Percentiles rank a stretch among this genome's conserved stretches.
phyloP scores from a whole-genome alignment of 2,329 filamentous ascomycete species.

The Venturia oleaginea region DNA sequence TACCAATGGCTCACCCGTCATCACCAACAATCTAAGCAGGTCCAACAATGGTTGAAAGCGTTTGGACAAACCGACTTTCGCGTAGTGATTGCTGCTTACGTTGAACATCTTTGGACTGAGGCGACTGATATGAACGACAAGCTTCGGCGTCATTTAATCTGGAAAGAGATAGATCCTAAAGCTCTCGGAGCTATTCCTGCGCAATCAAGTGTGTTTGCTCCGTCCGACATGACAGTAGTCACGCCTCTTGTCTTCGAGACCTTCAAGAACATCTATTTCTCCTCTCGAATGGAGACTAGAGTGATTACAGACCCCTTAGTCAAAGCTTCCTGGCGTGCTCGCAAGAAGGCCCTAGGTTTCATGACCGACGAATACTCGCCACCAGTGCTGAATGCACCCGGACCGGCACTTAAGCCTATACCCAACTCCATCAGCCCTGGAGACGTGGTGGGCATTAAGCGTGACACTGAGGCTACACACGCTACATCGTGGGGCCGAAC shows the following conservation, averaged over 20 bases:
- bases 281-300: constrained; percentile 36
- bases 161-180: constrained; percentile 27
- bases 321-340: constrained; percentile 18
- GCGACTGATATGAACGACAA: constrained; percentile 40
- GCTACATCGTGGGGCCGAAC: constrained; percentile 48
- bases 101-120: constrained; percentile 59
- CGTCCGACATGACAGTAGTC: constrained; percentile 47
- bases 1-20: constrained; percentile 42
- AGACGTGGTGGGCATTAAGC: constrained; percentile 40
- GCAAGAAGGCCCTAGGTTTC: constrained; percentile 20
- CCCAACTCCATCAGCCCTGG: constrained; percentile 27
- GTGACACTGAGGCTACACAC: constrained; percentile 29
- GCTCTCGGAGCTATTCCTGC: constrained; percentile 22
- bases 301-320: constrained; percentile 20
- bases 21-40: constrained; percentile 35
- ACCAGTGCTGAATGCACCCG: neutral
- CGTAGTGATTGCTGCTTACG: constrained; percentile 48
- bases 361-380: neutral
- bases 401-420: neutral
- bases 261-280: constrained; percentile 57
- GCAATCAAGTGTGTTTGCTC: constrained; percentile 16
- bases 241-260: constrained; percentile 58
- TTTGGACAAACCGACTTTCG: constrained; percentile 52
- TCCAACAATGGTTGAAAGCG: constrained; percentile 47
- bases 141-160: constrained; percentile 26